These are phyloP conservation scores for Leccinum variicolor DNA, from an alignment of 768 basidiomycete species.

Conservation along the genomic window DNA sequence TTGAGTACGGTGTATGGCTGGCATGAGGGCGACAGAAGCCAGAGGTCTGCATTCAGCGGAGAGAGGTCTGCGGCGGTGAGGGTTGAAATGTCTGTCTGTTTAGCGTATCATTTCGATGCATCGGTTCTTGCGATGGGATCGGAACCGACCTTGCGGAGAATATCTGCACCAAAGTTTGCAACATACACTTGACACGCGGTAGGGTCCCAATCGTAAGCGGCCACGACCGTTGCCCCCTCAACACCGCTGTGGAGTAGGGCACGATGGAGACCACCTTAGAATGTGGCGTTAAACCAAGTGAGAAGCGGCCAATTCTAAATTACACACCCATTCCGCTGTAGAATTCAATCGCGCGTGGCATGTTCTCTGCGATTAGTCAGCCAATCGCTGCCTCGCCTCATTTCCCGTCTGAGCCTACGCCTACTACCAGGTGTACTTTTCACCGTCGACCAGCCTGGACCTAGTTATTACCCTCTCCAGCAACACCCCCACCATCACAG, in stretches of 20 bases:
- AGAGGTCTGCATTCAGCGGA: conserved; percentile 52
- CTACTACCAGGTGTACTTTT: background rate
- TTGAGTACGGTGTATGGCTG: conserved; percentile 84
- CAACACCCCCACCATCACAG: background rate
- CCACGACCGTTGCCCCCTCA: conserved; percentile 43
- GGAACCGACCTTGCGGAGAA: conserved; percentile 37
- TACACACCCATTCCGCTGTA: conserved; percentile 72
- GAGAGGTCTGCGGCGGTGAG: conserved; percentile 49
- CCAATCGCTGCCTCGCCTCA: conserved; percentile 18
- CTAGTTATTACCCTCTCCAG: background rate
- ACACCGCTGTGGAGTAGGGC: conserved; percentile 55
- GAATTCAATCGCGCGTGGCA: conserved; percentile 50
- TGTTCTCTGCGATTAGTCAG: conserved; percentile 13
- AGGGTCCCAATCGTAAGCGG: conserved; percentile 85
- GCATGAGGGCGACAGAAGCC: conserved; percentile 81
- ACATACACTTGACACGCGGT: conserved; percentile 67
- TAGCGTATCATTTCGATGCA: background rate
- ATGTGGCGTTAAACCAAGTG: background rate
- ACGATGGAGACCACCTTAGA: conserved; percentile 66
- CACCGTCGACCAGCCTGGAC: conserved; percentile 2
- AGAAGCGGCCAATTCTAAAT: background rate
- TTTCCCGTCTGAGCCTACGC: background rate
- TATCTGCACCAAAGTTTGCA: conserved; percentile 49
- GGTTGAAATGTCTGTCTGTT: conserved; percentile 57
- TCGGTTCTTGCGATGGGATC: background rate